Conservation (phyloP, 495 filamentous ascomycete genomes). For the Neurospora sp. region DNA sequence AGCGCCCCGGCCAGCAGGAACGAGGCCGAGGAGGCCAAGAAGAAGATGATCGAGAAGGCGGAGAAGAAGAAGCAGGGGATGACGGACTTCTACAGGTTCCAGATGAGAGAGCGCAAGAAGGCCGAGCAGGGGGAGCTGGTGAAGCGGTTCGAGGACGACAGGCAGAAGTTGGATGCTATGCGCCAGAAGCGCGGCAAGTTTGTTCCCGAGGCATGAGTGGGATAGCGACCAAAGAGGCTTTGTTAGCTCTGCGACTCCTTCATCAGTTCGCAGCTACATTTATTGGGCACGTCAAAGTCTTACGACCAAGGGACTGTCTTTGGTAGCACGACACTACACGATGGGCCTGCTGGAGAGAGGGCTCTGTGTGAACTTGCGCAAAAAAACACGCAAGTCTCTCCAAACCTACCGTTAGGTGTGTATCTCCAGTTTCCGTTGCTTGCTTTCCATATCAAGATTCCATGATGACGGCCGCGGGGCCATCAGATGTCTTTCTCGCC, state of each 20-base stretch:
- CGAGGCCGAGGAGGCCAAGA: conserved; percentile 60
- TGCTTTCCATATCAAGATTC: conserved; percentile 7
- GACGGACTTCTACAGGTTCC: conserved; percentile 88
- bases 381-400: background rate
- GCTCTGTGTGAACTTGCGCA: background rate
- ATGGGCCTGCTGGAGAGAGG: background rate
- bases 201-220: conserved; percentile 35
- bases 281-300: background rate
- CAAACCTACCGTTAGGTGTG: background rate
- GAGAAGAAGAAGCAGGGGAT: conserved; percentile 53
- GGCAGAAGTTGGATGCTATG: conserved; percentile 50
- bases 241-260: background rate
- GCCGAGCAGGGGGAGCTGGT: conserved; percentile 60
- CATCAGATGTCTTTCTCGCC: conserved; percentile 32
- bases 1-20: conserved; percentile 63
- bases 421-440: background rate
- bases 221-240: background rate
- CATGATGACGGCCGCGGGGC: conserved; percentile 48
- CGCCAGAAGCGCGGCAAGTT: conserved; percentile 50
- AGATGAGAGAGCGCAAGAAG: conserved; percentile 83
- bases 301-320: background rate
- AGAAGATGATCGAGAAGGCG: conserved; percentile 63
- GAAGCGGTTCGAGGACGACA: conserved; percentile 55
- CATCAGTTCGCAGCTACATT: background rate
- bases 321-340: background rate